Evolutionary conservation across 23 red algal species (phyloP), one percentile per base, ranked within the genome.

Genomic region (Gracilariopsis chorda): DNA sequence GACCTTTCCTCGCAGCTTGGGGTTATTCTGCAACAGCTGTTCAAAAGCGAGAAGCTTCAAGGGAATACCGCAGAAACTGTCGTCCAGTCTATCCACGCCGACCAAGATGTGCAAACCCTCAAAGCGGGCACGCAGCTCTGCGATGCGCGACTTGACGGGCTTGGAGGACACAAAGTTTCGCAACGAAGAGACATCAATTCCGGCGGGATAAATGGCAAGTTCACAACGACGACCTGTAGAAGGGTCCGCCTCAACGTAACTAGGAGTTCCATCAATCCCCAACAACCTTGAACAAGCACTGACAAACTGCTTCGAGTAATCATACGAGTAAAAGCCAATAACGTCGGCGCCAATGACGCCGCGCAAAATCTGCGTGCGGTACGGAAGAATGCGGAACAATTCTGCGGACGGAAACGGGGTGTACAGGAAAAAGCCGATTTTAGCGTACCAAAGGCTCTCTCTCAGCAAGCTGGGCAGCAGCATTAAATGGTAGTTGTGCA

Each of bases 41-140:
- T 94, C 92, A 94, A 98, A 98, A 7, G 95, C 95, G 20, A 93
- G 76, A 36, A 98, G 65, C 83, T 94, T 98, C 12, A 87, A 80
- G 1, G 70, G 77, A 59, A 98, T 92, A 19, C 95, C 95, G 27
- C 82, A 81, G 78, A 98, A 98, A 34, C 74, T 55, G 84, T 98
- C 95, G 92, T 98, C 95, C 14, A 98, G 60, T 41, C 92, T 43
- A 42, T 98, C 95, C 36, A 98, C 77, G 36, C 95, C 92, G 29
- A 98, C 95, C 30, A 98, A 27, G 20, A 98, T 61, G 58, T 57
- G 57, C 16, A 80, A 48, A 36, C 86, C 91, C 29, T 82, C 80
- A 77, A 98, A 98, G 34, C 83, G 78, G 9, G 85, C 77, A 20
- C 78, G 68, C 35, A 98, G 82, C 76, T 90, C 88, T 7, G 53